phyloP scores from a whole-genome alignment of 371 early-diverging fungal species.

The Mortierella sp. region DNA sequence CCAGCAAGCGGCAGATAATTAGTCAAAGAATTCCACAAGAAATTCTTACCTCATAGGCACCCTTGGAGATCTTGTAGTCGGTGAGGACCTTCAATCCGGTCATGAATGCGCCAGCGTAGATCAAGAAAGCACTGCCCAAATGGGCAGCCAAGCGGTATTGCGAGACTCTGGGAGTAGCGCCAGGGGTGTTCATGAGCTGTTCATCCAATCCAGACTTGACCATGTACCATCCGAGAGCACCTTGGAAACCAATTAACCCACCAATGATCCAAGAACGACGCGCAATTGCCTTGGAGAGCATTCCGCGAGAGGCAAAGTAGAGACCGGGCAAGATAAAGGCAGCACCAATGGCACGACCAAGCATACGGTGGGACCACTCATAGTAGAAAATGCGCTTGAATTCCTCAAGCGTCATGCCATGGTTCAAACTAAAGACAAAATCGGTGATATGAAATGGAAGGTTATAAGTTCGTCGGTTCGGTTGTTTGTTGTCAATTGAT shows the following conservation, averaged over 20 bases:
- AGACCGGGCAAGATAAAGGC: slow-evolving; percentile 88
- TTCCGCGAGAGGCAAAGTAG: slow-evolving; percentile 86
- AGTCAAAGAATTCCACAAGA: neutral
- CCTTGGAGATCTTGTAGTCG: slow-evolving; percentile 71
- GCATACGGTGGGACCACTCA: slow-evolving; percentile 97
- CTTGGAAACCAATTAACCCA: slow-evolving; percentile 90
- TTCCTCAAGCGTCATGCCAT: slow-evolving; percentile 89
- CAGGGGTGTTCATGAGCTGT: slow-evolving; percentile 82
- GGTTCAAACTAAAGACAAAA: slow-evolving; percentile 77
- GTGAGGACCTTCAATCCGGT: slow-evolving; percentile 85
- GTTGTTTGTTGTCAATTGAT: neutral
- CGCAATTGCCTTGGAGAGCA: slow-evolving; percentile 78
- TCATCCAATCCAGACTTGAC: slow-evolving; percentile 92
- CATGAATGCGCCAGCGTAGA: slow-evolving; percentile 84
- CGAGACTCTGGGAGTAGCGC: slow-evolving; percentile 92
- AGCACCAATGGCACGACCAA: slow-evolving; percentile 94
- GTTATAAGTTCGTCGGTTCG: neutral
- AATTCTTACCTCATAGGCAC: slow-evolving; percentile 60
- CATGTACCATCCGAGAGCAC: slow-evolving; percentile 98
- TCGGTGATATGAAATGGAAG: neutral
- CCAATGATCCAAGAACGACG: slow-evolving; percentile 83
- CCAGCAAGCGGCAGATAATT: neutral
- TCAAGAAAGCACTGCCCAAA: slow-evolving; percentile 89
- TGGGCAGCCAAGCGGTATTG: slow-evolving; percentile 96
- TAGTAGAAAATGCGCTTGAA: slow-evolving; percentile 97